phyloP scores from a whole-genome alignment of 163 green algal genomes.

The Smithsoniella earleae region DNA sequence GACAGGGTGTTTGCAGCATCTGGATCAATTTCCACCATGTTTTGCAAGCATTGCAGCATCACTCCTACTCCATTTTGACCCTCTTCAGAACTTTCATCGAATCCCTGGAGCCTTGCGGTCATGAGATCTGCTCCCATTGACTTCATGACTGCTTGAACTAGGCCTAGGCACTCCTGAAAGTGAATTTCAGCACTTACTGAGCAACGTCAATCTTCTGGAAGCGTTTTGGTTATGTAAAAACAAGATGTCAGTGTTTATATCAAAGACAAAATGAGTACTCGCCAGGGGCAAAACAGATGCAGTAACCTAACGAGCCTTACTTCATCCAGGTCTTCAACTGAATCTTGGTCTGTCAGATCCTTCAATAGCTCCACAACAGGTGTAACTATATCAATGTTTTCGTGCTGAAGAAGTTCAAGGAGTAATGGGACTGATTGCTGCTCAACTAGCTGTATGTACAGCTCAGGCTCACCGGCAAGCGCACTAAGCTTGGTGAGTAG shows the following conservation, averaged over 20 bases:
- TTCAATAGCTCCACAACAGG: constrained; percentile 71
- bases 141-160: background rate
- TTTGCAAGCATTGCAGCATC: constrained; percentile 27
- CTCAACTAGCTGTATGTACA: constrained; percentile 65
- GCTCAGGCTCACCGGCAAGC: constrained; percentile 53
- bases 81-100: constrained; percentile 9
- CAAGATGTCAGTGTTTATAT: too few relatives aligned
- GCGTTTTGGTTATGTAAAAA: too few relatives aligned
- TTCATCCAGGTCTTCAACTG: constrained; percentile 23
- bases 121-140: background rate
- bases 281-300: too few relatives aligned
- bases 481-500: constrained; percentile 37
- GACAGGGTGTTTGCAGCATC: background rate
- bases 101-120: background rate
- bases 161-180: constrained; percentile 12
- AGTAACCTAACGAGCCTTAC: too few relatives aligned
- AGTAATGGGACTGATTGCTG: constrained; percentile 59
- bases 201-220: too few relatives aligned
- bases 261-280: too few relatives aligned
- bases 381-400: constrained; percentile 87
- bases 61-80: background rate
- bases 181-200: too few relatives aligned
- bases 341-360: constrained; percentile 79
- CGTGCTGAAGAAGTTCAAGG: constrained; percentile 68
- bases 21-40: constrained; percentile 19